Conservation (phyloP, 2,329 filamentous ascomycete genomes). For the Aspergillus thermomutatus region DNA sequence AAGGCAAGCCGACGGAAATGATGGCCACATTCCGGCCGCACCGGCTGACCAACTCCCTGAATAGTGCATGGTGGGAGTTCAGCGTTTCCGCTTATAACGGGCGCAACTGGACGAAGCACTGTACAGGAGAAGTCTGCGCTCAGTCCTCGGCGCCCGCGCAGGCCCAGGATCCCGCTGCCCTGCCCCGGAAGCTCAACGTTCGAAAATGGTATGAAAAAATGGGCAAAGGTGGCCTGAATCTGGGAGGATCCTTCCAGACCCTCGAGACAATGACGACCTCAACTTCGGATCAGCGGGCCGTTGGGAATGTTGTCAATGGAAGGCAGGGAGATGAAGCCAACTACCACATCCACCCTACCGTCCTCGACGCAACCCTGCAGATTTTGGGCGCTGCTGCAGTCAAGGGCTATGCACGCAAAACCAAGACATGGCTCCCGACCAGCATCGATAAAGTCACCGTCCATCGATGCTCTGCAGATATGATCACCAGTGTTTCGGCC, state of each 20-base stretch:
- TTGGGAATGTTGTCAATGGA: not conserved
- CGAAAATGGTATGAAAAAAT: slow-evolving; percentile 14
- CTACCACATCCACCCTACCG: slow-evolving; percentile 21
- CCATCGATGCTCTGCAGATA: slow-evolving; percentile 6
- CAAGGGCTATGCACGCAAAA: slow-evolving; percentile 12
- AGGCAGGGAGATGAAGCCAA: not conserved
- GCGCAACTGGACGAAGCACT: slow-evolving; percentile 21
- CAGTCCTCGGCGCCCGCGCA: not conserved
- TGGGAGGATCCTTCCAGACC: slow-evolving; percentile 12
- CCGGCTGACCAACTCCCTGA: slow-evolving; percentile 9
- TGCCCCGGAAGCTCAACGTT: slow-evolving; percentile 10
- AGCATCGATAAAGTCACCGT: slow-evolving; percentile 21
- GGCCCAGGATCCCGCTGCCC: not conserved
- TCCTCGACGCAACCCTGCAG: slow-evolving; percentile 20
- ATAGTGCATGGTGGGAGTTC: slow-evolving; percentile 26
- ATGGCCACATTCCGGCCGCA: slow-evolving; percentile 14
- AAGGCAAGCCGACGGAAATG: slow-evolving; percentile 14
- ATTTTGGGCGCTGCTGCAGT: slow-evolving; percentile 18
- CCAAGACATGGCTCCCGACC: slow-evolving; percentile 14
- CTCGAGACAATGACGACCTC: slow-evolving; percentile 6
- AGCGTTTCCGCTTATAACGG: slow-evolving; percentile 20
- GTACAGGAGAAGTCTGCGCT: slow-evolving; percentile 13
- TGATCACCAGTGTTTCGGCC: not conserved
- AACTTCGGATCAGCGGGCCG: not conserved
- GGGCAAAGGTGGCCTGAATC: slow-evolving; percentile 12